Evolutionary conservation across 2,329 filamentous ascomycete genomes (phyloP), one percentile per base, ranked within the genome.

Genomic region (Dothidotthia symphoricarpi): DNA sequence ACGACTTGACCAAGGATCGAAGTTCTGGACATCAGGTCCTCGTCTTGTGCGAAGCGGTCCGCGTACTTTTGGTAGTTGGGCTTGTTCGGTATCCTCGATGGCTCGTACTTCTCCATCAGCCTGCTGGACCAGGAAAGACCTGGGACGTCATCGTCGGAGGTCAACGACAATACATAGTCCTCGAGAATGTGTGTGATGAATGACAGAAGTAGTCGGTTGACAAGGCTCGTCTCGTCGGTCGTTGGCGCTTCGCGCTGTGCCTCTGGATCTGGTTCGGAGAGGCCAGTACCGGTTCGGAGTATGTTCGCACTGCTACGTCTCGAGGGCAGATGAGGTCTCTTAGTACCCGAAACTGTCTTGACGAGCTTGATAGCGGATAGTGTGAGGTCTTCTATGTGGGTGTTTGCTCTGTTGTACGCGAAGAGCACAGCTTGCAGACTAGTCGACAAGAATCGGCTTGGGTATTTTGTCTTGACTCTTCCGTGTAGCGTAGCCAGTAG

Each of bases 161-260:
- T 57, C 13, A 76, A 49, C 6, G 69, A 69, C n/a, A 78, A 81
- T 44, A 87, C 75, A 50, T 88, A 91, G 30, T 83, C 78, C 59
- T 90, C 86, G 9, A 90, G 68, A 13, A 90, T 69, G 58, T 86
- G 85, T 0, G 85, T 88, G n/a, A 88, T 74, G 62, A 93, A 90
- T 1, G 83, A 82, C 57, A 88, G 83, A 16, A 91, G 67, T 12
- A 91, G 70, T 40, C 77, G 80, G 24, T 73, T 72, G 55, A 84
- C 79, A 44, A 89, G 70, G 7, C 74, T 76, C 2, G 69, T 70
- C 61, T 90, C 85, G 24, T 74, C 72, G 5, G 61, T 56, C 6
- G 68, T 70, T 6, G 70, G 67, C 1, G 67, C 54, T 12, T 73
- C 71, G 10, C 57, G 61, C 43, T 76, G 71, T 0, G 60, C 73